These are phyloP conservation scores for Tribonema minus DNA, from an alignment of 108 stramenopile species.

Conservation along the genomic window DNA sequence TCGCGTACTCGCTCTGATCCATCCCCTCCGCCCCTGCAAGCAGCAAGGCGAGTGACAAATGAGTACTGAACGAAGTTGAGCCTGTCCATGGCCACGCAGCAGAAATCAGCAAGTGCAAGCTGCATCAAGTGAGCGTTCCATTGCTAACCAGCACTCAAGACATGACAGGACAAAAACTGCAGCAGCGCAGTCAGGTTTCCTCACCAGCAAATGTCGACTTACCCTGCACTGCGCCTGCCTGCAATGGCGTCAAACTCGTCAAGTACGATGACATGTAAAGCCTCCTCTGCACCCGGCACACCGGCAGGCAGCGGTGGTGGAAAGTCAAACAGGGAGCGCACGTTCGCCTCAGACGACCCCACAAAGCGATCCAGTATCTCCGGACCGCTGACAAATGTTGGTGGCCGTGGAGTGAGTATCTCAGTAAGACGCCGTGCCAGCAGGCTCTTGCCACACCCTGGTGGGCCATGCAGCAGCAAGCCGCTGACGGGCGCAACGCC, in stretches of 20 bases:
- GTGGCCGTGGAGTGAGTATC: constrained; percentile 83
- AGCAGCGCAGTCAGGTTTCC: no score
- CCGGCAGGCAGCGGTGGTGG: constrained; percentile 59
- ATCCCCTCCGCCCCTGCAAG: constrained; percentile 61
- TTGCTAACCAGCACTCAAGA: no score
- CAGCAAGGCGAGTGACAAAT: constrained; percentile 66
- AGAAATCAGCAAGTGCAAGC: no score
- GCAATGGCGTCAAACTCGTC: constrained; percentile 92
- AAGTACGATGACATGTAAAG: constrained; percentile 76
- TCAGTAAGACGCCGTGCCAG: constrained; percentile 93
- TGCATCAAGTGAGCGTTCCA: no score
- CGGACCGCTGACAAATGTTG: constrained; percentile 97
- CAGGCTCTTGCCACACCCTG: constrained; percentile 96
- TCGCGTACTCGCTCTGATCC: constrained; percentile 85
- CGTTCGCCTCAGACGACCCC: constrained; percentile 91
- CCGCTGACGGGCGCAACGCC: constrained; percentile 96
- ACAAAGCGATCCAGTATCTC: constrained; percentile 96
- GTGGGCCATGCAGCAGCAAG: constrained; percentile 89
- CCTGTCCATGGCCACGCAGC: no score
- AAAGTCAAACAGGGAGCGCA: constrained; percentile 80
- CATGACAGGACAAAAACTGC: no score
- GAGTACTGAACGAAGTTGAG: no score
- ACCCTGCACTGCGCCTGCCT: constrained; percentile 44
- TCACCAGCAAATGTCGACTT: no score
- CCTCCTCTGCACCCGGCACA: constrained; percentile 61